Evolutionary conservation across 192 early-diverging fungal species (phyloP), one percentile per base, ranked within the genome.

Genomic region (Phlyctochytrium arcticum): DNA sequence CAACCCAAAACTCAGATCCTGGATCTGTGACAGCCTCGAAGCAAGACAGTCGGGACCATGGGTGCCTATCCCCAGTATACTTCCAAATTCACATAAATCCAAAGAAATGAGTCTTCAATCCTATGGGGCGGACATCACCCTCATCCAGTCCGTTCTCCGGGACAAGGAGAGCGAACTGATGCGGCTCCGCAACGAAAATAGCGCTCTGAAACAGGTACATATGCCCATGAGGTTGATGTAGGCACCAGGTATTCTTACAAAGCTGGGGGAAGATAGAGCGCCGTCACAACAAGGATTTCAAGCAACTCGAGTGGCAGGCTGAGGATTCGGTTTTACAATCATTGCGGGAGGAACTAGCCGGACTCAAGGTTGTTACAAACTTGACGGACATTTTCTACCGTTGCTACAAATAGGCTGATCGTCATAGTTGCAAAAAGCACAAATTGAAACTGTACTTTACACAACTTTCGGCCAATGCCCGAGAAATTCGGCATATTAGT

Each of bases 241-340:
- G 12, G 2, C 15, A 19, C 21, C 39, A 44, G 12, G 12, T 53
- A 23, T 3, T 1, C 27, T 29, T 2, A 64, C 55, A 8, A 49
- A 27, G 33, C 44, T 67, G 30, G 6, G 51, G 54, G 42, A 65
- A 84, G 82, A 72, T 76, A 58, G 82, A 84, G 63, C 71, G 82
- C 19, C 50, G 76, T 33, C 76, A 81, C 36, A 79, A 81, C 63
- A 79, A 76, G 51, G 82, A 84, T 19, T 53, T 84, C 33, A 74
- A 77, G 24, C 47, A 55, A 19, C 50, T 84, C 9, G 80, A 79
- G 30, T 31, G 39, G 44, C 62, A 79, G n/a, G 69, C 53, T 21
- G 63, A 79, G 15, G 82, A 84, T 34, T 65, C 72, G 24, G 59
- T 84, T 29, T 80, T 84, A 19, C 54, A 62, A 27, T 70, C 67